These are phyloP conservation scores for Rhodotorula paludigena DNA, from an alignment of 768 basidiomycete genomes.

Conservation along the genomic window DNA sequence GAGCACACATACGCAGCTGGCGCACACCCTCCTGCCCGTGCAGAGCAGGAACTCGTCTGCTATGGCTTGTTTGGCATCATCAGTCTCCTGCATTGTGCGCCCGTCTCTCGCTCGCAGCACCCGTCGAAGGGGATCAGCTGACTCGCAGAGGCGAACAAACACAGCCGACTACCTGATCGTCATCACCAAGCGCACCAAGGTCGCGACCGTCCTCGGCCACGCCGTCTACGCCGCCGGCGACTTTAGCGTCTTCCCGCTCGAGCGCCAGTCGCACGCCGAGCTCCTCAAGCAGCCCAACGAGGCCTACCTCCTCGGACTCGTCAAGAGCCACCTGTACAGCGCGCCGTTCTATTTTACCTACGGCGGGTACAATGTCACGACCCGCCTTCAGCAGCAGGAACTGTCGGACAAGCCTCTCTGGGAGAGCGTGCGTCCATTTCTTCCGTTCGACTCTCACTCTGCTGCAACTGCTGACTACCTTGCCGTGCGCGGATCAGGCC, in stretches of 20 bases:
- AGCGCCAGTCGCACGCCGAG: constrained; percentile 60
- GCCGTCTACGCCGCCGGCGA: constrained; percentile 84
- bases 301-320: constrained; percentile 74
- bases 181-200: constrained; percentile 73
- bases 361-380: constrained; percentile 73
- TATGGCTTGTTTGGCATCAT: constrained; percentile 54
- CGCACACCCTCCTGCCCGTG: constrained; percentile 42
- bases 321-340: constrained; percentile 71
- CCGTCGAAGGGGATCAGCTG: background rate
- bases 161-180: constrained; percentile 90
- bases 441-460: background rate
- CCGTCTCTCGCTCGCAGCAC: background rate
- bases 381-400: constrained; percentile 75
- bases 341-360: constrained; percentile 89
- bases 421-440: constrained; percentile 60
- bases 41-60: constrained; percentile 49
- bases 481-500: constrained; percentile 52
- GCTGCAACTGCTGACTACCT: background rate
- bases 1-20: constrained; percentile 13
- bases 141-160: background rate
- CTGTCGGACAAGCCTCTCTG: constrained; percentile 61
- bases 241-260: constrained; percentile 83
- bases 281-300: constrained; percentile 76
- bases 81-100: constrained; percentile 49
- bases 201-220: constrained; percentile 72